phyloP scores from a whole-genome alignment of 495 filamentous ascomycete species.

The Talaromyces nanjingensis region DNA sequence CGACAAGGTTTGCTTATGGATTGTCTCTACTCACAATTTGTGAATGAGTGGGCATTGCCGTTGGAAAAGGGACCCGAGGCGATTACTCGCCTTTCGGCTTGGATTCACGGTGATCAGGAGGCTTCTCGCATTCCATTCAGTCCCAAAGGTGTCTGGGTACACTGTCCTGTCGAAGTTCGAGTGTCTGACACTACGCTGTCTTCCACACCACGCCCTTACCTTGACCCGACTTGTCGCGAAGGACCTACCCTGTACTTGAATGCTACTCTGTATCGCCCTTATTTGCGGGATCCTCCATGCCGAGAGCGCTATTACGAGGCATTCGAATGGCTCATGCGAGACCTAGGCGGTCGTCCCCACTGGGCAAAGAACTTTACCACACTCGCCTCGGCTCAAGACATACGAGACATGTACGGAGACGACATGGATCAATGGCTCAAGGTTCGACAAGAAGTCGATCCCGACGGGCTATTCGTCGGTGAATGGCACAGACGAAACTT shows the following conservation, averaged over 20 bases:
- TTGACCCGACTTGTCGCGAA: conserved; percentile 63
- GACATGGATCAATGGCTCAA: conserved; percentile 57
- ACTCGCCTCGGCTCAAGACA: conserved; percentile 39
- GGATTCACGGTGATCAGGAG: conserved; percentile 62
- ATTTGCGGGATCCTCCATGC: conserved; percentile 72
- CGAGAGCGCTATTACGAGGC: conserved; percentile 78
- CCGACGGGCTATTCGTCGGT: conserved; percentile 84
- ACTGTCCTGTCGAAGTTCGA: conserved; percentile 89
- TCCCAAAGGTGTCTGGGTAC: conserved; percentile 72
- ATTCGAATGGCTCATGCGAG: conserved; percentile 93
- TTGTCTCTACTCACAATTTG: conserved; percentile 92
- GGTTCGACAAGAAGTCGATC: conserved; percentile 69
- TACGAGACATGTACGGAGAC: conserved; percentile 41
- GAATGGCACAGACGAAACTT: conserved; percentile 78
- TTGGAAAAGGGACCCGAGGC: conserved; percentile 85
- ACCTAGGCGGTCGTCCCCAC: conserved; percentile 83
- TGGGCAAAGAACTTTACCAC: conserved; percentile 91
- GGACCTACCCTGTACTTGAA: conserved; percentile 90
- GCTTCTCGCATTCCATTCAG: conserved; percentile 74
- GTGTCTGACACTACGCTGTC: conserved; percentile 66
- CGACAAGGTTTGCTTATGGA: conserved; percentile 84
- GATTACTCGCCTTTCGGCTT: conserved; percentile 71
- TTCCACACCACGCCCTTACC: conserved; percentile 56
- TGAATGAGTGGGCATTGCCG: conserved; percentile 96
- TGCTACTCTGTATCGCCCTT: conserved; percentile 90